Conservation (phyloP, 1,139 yeast species). For the Sugiyamaella novakii region DNA sequence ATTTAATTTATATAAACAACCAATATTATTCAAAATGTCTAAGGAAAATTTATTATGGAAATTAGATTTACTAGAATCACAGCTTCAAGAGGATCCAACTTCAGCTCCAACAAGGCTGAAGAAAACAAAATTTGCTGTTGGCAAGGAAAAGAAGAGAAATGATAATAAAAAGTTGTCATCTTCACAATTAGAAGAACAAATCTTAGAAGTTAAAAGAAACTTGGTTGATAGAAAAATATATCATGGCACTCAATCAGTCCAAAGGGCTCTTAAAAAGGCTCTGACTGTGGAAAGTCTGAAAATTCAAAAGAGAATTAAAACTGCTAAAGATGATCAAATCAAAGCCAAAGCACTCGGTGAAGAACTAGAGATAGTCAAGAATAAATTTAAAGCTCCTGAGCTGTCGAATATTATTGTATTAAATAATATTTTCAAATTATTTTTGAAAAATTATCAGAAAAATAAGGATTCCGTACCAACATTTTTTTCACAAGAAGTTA, state of each 20-base stretch:
- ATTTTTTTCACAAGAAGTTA: constrained; percentile 3
- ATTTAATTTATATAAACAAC: not conserved
- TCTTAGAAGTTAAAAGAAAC: constrained; percentile 32
- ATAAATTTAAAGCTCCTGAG: constrained; percentile 28
- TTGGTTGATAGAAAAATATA: constrained; percentile 41
- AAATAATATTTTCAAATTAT: constrained; percentile 33
- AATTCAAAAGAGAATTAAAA: constrained; percentile 37
- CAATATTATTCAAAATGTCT: constrained; percentile 27
- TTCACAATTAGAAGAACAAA: constrained; percentile 20
- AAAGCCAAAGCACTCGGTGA: constrained; percentile 29
- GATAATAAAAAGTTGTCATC: constrained; percentile 5
- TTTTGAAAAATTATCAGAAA: constrained; percentile 23
- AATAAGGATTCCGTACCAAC: constrained; percentile 48
- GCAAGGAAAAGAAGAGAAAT: constrained; percentile 24
- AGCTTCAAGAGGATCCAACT: constrained; percentile 27
- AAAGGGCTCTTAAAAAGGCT: constrained; percentile 40
- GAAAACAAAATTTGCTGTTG: constrained; percentile 38
- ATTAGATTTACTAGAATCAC: constrained; percentile 44
- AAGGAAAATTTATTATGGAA: constrained; percentile 43
- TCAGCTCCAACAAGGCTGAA: constrained; percentile 33
- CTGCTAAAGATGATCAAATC: constrained; percentile 27
- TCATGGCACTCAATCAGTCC: constrained; percentile 36
- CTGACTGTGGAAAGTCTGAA: constrained; percentile 40
- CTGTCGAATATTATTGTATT: constrained; percentile 33
- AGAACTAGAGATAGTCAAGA: constrained; percentile 36